A percentile compares a stretch with the other conserved stretches of the same genome.
These are phyloP conservation scores for Protomyces inouyei DNA, from an alignment of 1,139 yeast species.

Conservation along the genomic window DNA sequence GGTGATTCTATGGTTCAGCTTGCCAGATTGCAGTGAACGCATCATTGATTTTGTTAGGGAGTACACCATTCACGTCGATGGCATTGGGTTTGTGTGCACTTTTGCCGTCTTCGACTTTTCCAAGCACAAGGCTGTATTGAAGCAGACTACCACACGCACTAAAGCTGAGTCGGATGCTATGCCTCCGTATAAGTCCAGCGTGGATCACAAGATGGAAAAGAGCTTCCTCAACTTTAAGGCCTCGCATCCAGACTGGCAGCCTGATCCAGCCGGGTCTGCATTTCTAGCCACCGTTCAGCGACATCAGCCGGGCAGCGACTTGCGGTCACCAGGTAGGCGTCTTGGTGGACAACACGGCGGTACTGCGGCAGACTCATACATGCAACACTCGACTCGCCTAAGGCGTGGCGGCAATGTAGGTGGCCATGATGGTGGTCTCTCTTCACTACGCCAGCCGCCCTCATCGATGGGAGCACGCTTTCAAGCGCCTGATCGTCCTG, in stretches of 20 bases:
- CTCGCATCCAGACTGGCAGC: constrained; percentile 26
- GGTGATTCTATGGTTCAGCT: constrained; percentile 74
- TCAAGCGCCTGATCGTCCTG: not conserved
- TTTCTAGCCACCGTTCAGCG: constrained; percentile 7
- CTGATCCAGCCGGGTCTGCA: constrained; percentile 23
- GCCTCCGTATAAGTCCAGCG: not conserved
- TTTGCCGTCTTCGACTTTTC: constrained; percentile 87
- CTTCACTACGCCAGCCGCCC: not conserved
- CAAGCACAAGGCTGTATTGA: constrained; percentile 33
- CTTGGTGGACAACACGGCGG: not conserved
- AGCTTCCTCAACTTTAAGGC: constrained; percentile 27
- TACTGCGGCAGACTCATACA: not conserved
- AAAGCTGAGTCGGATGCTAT: not conserved
- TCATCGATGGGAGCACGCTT: not conserved
- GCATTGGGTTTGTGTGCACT: constrained; percentile 88
- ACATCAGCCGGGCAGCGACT: not conserved
- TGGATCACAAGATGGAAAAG: constrained; percentile 27
- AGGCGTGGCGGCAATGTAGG: not conserved
- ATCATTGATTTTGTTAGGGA: constrained; percentile 89
- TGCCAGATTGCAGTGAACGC: constrained; percentile 65
- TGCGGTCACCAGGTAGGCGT: not conserved
- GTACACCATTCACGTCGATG: constrained; percentile 83
- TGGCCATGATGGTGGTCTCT: not conserved
- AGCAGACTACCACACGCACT: not conserved
- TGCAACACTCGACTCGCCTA: not conserved